A percentile compares a stretch with the other conserved stretches of the same genome.
Evolutionary conservation across 1,139 yeast species (phyloP).

Genomic region (Arxiozyma heterogenica): DNA sequence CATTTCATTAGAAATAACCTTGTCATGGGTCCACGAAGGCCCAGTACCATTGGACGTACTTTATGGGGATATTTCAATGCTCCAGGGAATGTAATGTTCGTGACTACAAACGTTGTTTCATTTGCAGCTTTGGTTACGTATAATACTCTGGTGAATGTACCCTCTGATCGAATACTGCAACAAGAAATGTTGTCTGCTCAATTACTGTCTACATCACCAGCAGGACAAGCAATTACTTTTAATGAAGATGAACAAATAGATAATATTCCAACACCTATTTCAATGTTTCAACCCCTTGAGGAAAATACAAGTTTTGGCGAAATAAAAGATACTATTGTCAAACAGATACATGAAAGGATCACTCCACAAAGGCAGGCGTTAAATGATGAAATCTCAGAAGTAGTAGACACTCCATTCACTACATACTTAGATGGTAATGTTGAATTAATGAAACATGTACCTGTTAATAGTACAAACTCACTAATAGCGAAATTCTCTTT

Average conservation of each 20-base stretch:
- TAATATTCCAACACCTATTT: neutral
- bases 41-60: neutral
- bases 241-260: neutral
- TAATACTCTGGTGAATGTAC: constrained; percentile 18
- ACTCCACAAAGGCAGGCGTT: neutral
- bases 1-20: neutral
- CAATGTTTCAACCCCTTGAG: neutral
- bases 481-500: constrained; percentile 23
- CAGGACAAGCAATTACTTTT: neutral
- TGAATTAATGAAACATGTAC: neutral
- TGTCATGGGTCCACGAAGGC: constrained; percentile 1
- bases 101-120: constrained; percentile 27
- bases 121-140: constrained; percentile 26
- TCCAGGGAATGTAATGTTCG: constrained; percentile 28
- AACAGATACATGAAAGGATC: neutral
- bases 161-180: constrained; percentile 8
- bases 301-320: neutral
- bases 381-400: neutral
- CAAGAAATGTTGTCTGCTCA: constrained; percentile 2
- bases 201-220: neutral
- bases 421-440: neutral
- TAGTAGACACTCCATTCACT: neutral
- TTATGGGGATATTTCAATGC: constrained; percentile 30
- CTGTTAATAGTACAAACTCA: constrained; percentile 6
- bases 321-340: neutral